These are phyloP conservation scores for Pleurotus platypus DNA, from an alignment of 768 basidiomycete genomes.

Conservation along the genomic window DNA sequence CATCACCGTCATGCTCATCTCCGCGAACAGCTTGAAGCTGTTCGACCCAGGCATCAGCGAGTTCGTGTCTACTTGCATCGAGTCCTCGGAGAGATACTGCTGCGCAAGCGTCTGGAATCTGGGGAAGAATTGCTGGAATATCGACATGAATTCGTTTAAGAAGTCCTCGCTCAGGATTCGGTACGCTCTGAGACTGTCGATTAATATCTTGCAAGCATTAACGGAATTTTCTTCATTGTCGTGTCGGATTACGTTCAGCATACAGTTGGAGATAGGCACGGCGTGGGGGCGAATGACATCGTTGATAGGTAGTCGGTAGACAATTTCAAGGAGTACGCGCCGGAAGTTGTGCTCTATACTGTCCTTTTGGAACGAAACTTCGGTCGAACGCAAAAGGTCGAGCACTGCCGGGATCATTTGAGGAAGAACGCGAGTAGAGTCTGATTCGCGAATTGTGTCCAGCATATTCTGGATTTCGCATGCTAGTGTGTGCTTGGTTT, in stretches of 20 bases:
- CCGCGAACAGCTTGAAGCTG: slow-evolving; percentile 92
- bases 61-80: slow-evolving; percentile 50
- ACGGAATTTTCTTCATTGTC: slow-evolving; percentile 98
- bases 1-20: slow-evolving; percentile 90
- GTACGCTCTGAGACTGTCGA: slow-evolving; percentile 82
- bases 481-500: slow-evolving; percentile 66
- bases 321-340: slow-evolving; percentile 80
- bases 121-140: slow-evolving; percentile 75
- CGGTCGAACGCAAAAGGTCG: slow-evolving; percentile 67
- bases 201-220: slow-evolving; percentile 85
- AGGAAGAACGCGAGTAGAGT: slow-evolving; percentile 65
- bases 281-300: slow-evolving; percentile 75
- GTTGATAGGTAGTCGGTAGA: slow-evolving; percentile 81
- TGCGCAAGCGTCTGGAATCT: slow-evolving; percentile 72
- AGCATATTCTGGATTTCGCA: slow-evolving; percentile 79
- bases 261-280: slow-evolving; percentile 65
- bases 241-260: slow-evolving; percentile 78
- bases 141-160: slow-evolving; percentile 72
- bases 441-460: slow-evolving; percentile 74
- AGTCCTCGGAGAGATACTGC: slow-evolving; percentile 71
- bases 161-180: slow-evolving; percentile 69
- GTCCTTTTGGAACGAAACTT: slow-evolving; percentile 65
- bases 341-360: slow-evolving; percentile 78
- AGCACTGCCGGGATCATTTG: slow-evolving; percentile 72
- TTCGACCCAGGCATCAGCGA: slow-evolving; percentile 65